phyloP scores from a whole-genome alignment of 208 protist genomes.

The Leishmania guyanensis region DNA sequence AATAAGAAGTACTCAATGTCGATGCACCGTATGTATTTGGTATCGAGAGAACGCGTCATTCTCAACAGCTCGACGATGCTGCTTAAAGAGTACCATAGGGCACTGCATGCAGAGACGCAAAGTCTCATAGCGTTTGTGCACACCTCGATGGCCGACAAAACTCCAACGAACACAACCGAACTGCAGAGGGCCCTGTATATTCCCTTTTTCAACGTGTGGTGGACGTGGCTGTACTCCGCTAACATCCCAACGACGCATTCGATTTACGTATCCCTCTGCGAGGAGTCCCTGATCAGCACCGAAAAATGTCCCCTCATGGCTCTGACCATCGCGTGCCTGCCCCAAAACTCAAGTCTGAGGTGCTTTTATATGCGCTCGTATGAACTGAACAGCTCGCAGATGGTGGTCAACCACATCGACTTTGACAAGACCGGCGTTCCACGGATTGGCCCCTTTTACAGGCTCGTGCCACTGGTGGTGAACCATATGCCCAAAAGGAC shows the following conservation, averaged over 20 bases:
- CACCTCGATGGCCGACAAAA: neutral
- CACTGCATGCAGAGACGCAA: constrained; percentile 15
- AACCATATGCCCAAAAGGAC: constrained; percentile 11
- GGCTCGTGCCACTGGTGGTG: neutral
- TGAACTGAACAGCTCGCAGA: constrained; percentile 9
- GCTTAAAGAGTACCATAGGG: constrained; percentile 29
- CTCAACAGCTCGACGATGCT: constrained; percentile 48
- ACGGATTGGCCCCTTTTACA: neutral
- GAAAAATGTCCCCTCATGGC: constrained; percentile 31
- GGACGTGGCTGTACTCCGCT: constrained; percentile 29
- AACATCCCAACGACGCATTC: constrained; percentile 19
- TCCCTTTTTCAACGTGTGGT: constrained; percentile 37
- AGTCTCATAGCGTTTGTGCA: constrained; percentile 35
- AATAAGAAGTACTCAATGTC: constrained; percentile 39
- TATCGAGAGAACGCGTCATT: constrained; percentile 37
- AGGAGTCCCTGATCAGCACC: constrained; percentile 9
- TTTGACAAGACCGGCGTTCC: neutral
- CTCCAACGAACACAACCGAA: constrained; percentile 2
- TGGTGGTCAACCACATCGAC: constrained; percentile 13
- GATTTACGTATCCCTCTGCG: constrained; percentile 48
- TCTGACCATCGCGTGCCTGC: constrained; percentile 28
- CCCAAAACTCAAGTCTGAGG: neutral
- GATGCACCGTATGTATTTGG: constrained; percentile 23
- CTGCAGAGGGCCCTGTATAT: constrained; percentile 33
- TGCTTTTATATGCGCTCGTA: constrained; percentile 34